Evolutionary conservation across 2,329 filamentous ascomycete species (phyloP).

Genomic region (Colletotrichum siamense): DNA sequence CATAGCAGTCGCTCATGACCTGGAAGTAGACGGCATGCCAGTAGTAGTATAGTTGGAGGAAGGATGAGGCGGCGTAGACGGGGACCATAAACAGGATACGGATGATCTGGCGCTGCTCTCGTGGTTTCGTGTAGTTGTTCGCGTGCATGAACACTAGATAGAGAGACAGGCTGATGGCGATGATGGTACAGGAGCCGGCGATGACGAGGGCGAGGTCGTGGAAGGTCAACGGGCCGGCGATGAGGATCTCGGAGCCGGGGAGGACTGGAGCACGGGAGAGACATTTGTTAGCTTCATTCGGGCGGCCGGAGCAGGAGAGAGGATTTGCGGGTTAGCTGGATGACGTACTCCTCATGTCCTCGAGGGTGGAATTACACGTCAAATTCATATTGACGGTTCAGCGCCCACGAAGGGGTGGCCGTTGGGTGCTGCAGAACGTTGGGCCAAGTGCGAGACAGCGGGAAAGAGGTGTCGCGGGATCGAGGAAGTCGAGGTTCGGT

Average conservation of each 20-base stretch:
- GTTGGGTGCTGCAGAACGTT: neutral
- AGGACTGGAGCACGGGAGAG: conserved; percentile 35
- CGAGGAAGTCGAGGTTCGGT: neutral
- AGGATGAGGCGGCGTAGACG: conserved; percentile 77
- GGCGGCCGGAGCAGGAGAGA: too few relatives aligned
- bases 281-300: neutral
- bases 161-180: conserved; percentile 58
- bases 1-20: conserved; percentile 84
- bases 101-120: conserved; percentile 74
- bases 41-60: conserved; percentile 77
- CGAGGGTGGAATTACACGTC: conserved; percentile 49
- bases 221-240: conserved; percentile 57
- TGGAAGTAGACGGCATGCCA: conserved; percentile 81
- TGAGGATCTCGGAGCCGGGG: conserved; percentile 49
- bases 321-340: neutral
- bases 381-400: conserved; percentile 33
- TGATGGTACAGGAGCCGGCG: conserved; percentile 49
- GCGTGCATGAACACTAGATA: conserved; percentile 66
- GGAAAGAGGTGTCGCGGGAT: neutral
- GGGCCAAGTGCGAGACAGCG: neutral
- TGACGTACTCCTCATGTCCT: conserved; percentile 46
- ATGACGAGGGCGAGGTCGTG: conserved; percentile 60
- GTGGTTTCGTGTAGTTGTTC: conserved; percentile 63
- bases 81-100: conserved; percentile 90
- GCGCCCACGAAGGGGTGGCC: neutral